Base-by-base conservation (phyloP, 108 stramenopile species). In the Fistulifera solaris region DNA sequence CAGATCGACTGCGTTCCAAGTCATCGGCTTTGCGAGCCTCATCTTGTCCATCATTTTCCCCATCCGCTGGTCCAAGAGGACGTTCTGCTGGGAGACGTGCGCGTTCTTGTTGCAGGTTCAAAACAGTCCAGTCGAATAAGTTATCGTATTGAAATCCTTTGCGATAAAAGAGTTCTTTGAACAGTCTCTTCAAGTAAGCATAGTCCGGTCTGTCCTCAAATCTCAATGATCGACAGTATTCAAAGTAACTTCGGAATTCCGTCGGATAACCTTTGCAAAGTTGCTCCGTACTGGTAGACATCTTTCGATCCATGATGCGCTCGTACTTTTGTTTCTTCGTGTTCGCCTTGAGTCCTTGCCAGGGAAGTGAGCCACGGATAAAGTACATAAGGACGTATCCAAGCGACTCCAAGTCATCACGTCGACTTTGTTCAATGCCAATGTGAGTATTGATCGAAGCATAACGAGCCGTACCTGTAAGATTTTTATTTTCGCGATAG, bases 281-380 rank as follows among this genome's bases (percentile, higher is more conserved):
- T 57, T 89, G 87, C 54, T 98, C 99, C 14, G 96, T 96, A 19
- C 91, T 87, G 5, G 96, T 97, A 43, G 91, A 91, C 96, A 98
- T 98, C 75, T 99, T 99, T 48, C 96, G 92, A 68, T 99, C 99
- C 97, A 99, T 97, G 70, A 99, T 99, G 26, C 96, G 85, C 59
- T 99, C 97, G 66, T 99, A 99, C 83, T 99, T 99, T 64, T 98
- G 99, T 62, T 98, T 98, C 81, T 99, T 99, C 13, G 99, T 99
- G 68, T 96, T 97, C 38, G 99, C 99, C 75, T 98, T 98, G 59
- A 99, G 89, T 27, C 99, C 99, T 80, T 99, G 99, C 99, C 99
- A 99, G 7, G 99, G 99, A 13, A 99, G 71, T 11, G 87, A 88
- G 10, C 99, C 99, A 7, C 97, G 77, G 53, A 98, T 90, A 67